Base-by-base conservation (phyloP, 2,329 filamentous ascomycete genomes). In the Aspergillus sp. region DNA sequence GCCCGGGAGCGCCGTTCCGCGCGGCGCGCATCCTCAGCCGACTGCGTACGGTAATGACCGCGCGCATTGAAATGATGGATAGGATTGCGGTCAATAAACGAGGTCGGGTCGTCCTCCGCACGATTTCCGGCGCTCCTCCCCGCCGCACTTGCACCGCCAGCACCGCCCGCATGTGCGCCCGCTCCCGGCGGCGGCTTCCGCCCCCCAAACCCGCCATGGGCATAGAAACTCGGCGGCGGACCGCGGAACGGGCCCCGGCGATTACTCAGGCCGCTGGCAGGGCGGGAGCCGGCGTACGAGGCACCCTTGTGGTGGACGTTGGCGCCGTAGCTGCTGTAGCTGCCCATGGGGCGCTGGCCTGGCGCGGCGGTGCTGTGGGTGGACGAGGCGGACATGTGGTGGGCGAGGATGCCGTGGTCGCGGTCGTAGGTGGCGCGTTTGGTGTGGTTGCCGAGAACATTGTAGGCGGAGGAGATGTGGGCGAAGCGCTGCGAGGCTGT, bases 151-250 rank as follows among this genome's bases (percentile, higher is more conserved):
- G 50, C 54, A 16, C 51, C 47, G 20, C 51, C 45, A 3, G 50
- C 52, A 33, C 51, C 38, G 53, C 35, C 26, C 4, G 35, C 35
- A 38, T 38, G 35, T 3, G 35, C 14, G 16, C 35, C 35, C 14
- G 50, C 45, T 17, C 57, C 54, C 13, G 53, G 46, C 13, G 56
- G 44, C 19, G 40, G 35, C 45, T 42, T 48, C 22, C 47, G 75
- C 50, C 45, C 69, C 45, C 89, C 89, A 81, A 90, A 95, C 3
- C 88, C 90, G 4, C 90, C 91, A 55, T 81, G 85, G 16, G 86
- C 82, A 72, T 90, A 96, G 75, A 96, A 97, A 58, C 85, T 89
- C 0, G 93, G 92, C 47, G 94, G 92, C 3, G 94, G 93, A 0
- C 93, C 93, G 17, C 82, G 83, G 71, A 95, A 96, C 4, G 86